These are phyloP conservation scores for Wickerhamomyces hampshirensis DNA, from an alignment of 805 yeast genomes.

Conservation along the genomic window DNA sequence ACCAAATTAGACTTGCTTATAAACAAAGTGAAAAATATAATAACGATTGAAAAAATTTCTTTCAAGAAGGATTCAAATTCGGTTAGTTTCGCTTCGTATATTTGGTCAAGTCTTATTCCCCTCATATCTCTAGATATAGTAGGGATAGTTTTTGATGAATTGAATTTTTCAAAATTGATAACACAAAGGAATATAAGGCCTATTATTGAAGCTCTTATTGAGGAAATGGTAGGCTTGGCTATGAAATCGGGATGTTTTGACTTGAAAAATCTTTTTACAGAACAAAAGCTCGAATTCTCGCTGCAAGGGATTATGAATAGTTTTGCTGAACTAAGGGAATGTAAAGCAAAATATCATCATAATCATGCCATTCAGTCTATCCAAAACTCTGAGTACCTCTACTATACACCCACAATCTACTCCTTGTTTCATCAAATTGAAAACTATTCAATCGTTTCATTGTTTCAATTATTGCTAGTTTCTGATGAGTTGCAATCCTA, in stretches of 20 bases:
- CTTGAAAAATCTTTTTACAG: not conserved
- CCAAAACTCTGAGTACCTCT: not conserved
- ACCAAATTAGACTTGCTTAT: not conserved
- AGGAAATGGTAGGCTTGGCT: conserved; percentile 7
- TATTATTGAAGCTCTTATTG: conserved; percentile 4
- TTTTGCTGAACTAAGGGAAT: not conserved
- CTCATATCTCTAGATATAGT: conserved; percentile 7
- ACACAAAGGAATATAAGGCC: not conserved
- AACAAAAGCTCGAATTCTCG: not conserved
- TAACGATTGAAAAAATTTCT: no score
- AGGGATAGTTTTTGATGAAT: conserved; percentile 6
- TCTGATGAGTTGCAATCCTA: conserved; percentile 8
- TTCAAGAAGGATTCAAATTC: not conserved
- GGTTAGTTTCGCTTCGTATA: conserved; percentile 1
- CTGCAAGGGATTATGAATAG: not conserved
- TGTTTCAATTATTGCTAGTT: conserved; percentile 13
- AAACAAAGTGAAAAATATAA: no score
- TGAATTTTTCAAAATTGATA: not conserved
- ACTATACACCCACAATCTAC: conserved; percentile 4
- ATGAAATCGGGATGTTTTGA: conserved; percentile 1
- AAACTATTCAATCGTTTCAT: conserved; percentile 6
- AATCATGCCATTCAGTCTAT: not conserved
- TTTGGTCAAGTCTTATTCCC: conserved; percentile 8
- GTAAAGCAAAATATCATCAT: not conserved
- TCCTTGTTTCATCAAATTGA: conserved; percentile 1